Evolutionary conservation across 805 yeast species (phyloP).

Genomic region (Myxozyma neotropica): DNA sequence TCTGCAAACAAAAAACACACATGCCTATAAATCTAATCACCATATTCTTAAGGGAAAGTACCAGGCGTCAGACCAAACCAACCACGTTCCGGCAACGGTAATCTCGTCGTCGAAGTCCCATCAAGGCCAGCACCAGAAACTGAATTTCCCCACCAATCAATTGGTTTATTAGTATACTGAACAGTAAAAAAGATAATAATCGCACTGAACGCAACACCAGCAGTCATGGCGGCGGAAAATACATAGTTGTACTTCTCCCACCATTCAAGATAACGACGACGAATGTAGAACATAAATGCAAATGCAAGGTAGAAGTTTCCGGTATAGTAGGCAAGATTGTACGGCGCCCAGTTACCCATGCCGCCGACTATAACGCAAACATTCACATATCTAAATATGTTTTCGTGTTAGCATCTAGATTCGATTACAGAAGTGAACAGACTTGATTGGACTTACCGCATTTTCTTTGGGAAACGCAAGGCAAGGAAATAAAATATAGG

Average conservation of each 20-base stretch:
- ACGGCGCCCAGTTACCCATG: conserved; percentile 44
- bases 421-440: neutral
- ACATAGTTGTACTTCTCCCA: conserved; percentile 76
- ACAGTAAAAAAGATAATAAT: conserved; percentile 58
- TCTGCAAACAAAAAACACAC: no score
- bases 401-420: neutral
- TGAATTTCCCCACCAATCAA: conserved; percentile 68
- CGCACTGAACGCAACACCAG: conserved; percentile 67
- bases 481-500: conserved; percentile 8
- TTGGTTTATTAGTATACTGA: conserved; percentile 47
- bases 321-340: conserved; percentile 34
- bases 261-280: conserved; percentile 61
- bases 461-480: neutral
- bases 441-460: neutral
- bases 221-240: conserved; percentile 64
- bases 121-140: conserved; percentile 29
- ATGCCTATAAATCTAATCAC: no score
- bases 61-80: conserved; percentile 35
- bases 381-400: conserved; percentile 10
- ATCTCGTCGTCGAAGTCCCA: conserved; percentile 14
- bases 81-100: conserved; percentile 39
- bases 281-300: conserved; percentile 59
- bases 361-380: conserved; percentile 38
- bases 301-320: conserved; percentile 46
- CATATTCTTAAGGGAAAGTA: conserved; percentile 6